A percentile compares a stretch with the other conserved stretches of the same genome.
These are phyloP conservation scores for Dothidotthia symphoricarpi DNA, from an alignment of 2,329 filamentous ascomycete species.

Conservation along the genomic window DNA sequence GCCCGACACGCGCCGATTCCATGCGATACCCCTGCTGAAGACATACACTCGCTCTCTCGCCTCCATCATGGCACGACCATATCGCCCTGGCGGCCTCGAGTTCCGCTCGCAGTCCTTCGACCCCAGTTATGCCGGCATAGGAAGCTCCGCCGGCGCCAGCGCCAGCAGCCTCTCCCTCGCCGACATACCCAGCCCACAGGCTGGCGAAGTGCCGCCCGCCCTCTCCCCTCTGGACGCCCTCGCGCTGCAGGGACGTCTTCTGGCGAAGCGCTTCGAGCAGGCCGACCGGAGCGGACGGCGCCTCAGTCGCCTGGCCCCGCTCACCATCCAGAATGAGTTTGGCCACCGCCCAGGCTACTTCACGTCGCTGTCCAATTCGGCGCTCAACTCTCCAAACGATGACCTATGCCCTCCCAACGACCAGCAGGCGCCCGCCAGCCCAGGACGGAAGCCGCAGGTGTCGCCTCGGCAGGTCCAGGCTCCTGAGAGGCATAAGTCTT, in stretches of 20 bases:
- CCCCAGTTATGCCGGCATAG: conserved; percentile 17
- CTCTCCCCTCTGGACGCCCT: conserved; percentile 95
- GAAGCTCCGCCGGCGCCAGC: conserved; percentile 27
- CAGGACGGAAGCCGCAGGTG: conserved; percentile 10
- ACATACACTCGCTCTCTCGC: conserved; percentile 6
- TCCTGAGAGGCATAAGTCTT: conserved; percentile 37
- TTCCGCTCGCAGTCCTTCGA: conserved; percentile 37
- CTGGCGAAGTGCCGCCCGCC: conserved; percentile 72
- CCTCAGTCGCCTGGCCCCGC: conserved; percentile 80
- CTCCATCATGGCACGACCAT: conserved; percentile 29
- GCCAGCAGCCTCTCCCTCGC: conserved; percentile 35
- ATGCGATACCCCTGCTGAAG: conserved; percentile 25
- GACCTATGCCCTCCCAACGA: conserved; percentile 31
- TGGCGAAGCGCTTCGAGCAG: conserved; percentile 84
- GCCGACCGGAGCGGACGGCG: conserved; percentile 68
- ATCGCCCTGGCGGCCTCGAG: conserved; percentile 36
- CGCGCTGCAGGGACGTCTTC: conserved; percentile 81
- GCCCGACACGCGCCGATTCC: conserved; percentile 17
- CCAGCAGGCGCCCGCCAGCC: too few species aligned
- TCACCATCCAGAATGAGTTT: conserved; percentile 79
- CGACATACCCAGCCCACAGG: conserved; percentile 49
- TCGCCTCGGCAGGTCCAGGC: conserved; percentile 29
- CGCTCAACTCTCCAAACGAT: conserved; percentile 56
- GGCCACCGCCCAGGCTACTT: conserved; percentile 78
- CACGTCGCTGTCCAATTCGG: conserved; percentile 62